Base-by-base conservation (phyloP, 2,329 filamentous ascomycete species). In the Calcarisporium arbuscula region DNA sequence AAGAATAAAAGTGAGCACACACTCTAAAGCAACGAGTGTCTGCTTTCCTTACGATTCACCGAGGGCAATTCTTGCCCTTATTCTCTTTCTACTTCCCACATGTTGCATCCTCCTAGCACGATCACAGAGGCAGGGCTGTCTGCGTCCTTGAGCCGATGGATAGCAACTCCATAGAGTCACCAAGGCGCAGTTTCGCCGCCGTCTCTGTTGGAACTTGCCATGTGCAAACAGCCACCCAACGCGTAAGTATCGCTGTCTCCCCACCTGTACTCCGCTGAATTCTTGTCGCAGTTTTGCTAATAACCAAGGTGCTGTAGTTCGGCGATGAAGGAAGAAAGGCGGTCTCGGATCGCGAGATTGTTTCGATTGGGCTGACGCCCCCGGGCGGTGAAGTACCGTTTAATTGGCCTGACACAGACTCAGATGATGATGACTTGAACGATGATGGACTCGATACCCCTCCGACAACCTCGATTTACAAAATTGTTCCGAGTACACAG, bases 171-270 rank as follows among this genome's bases (percentile, higher is more conserved):
- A n/a, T n/a, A n/a, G 34, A n/a, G 28, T 17, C 20, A 17, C 28
- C 30, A 19, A 15, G 27, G 12, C 30, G 40, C 9, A 28, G 30
- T 23, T 51, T 51, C 35, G 41, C 47, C 35, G 49, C 46, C 20
- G 39, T 57, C 34, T 44, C 47, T 11, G 53, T 65, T 21, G 61
- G 62, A 23, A 50, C 42, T 41, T 62, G 60, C 42, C 47, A 61
- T 43, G 46, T 45, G 22, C 62, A 65, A 46, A 60, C 57, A 14
- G 55, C 54, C 19, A 46, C 43, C 6, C 57, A 63, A 20, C 53
- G 62, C 32, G 62, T 64, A 35, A 47, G 57, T 46, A 20, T 20
- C 23, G 11, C 21, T 12, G n/a, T n/a, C 20, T 17, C 14, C 38
- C 10, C 16, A 17, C 30, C 29, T 31, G 10, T 23, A 19, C 7